Conservation (phyloP, 2,329 filamentous ascomycete species). For the Dryadomyces sulphureus region DNA sequence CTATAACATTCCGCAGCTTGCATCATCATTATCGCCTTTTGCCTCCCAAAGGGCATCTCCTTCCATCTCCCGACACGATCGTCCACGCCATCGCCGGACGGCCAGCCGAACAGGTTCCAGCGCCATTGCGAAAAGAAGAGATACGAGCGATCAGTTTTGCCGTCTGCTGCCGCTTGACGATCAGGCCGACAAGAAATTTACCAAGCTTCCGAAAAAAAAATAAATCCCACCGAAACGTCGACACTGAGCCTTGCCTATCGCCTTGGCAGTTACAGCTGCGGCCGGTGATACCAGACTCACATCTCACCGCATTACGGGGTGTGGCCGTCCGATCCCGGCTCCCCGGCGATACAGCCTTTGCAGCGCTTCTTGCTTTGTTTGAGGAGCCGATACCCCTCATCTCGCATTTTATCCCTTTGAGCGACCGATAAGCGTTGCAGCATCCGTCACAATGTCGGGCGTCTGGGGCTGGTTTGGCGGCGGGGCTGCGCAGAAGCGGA, state of each 20-base stretch:
- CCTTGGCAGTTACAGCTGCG: too few species aligned
- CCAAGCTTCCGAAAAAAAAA: too few species aligned
- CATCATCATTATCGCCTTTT: slow-evolving; percentile 5
- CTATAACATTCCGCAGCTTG: neutral
- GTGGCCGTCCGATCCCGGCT: too few species aligned
- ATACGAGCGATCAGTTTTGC: neutral
- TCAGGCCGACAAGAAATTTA: too few species aligned
- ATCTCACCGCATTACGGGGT: too few species aligned
- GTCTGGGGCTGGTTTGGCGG: slow-evolving; percentile 91
- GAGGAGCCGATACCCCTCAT: neutral
- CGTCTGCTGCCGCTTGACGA: neutral
- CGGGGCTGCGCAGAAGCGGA: slow-evolving; percentile 65
- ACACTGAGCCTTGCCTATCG: too few species aligned
- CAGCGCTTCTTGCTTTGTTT: too few species aligned
- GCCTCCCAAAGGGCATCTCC: neutral
- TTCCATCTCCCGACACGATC: neutral
- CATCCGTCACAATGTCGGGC: slow-evolving; percentile 33
- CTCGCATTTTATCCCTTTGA: neutral
- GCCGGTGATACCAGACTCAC: too few species aligned
- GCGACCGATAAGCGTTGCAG: neutral
- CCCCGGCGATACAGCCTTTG: too few species aligned
- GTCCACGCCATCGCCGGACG: neutral
- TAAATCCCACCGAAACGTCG: neutral
- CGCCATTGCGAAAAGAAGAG: neutral
- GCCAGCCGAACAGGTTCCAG: neutral